Evolutionary conservation across 1,139 yeast species (phyloP), one percentile per base, ranked within the genome.

Genomic region (Candida labiduridarum): DNA sequence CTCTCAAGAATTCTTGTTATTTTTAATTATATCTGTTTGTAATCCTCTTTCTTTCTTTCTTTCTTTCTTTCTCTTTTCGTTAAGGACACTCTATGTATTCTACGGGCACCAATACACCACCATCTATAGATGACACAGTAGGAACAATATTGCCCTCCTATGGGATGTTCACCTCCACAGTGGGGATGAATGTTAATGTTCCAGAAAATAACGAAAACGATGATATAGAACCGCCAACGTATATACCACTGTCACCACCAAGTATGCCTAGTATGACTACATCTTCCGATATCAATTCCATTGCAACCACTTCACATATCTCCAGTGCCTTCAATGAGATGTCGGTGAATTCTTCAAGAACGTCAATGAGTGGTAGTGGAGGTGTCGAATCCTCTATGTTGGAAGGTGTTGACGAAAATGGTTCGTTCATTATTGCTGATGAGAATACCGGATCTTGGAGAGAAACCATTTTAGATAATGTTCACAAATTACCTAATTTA

Each of bases 81-180:
- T n/a, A n/a, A n/a, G n/a, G n/a, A n/a, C n/a, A n/a, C n/a, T n/a
- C n/a, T n/a, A n/a, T n/a, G n/a, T n/a, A n/a, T n/a, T n/a, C n/a
- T n/a, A n/a, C n/a, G n/a, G n/a, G n/a, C n/a, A n/a, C n/a, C n/a
- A 31, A 30, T 15, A 25, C 33, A 30, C 39, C 2, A 3, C 25
- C 31, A 7, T 45, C 54, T 35, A 15, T 38, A 33, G 56, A 56
- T 38, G 60, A 56, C 11, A 54, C 59, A 2, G 41, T 56, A 11
- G 51, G 58, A 42, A 50, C 51, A 1, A 76, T 76, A 18, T 66
- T 76, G 10, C 81, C 81, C 2, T 74, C 79, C n/a, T 76, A 76
- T 56, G 72, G 74, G 31, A 75, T 76, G 80, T 75, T 68, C 60
- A 74, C n/a, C n/a, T n/a, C n/a, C n/a, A n/a, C n/a, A n/a, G n/a